Evolutionary conservation across 495 filamentous ascomycete genomes (phyloP).

Genomic region (Hyphodiscus hymeniophilus): DNA sequence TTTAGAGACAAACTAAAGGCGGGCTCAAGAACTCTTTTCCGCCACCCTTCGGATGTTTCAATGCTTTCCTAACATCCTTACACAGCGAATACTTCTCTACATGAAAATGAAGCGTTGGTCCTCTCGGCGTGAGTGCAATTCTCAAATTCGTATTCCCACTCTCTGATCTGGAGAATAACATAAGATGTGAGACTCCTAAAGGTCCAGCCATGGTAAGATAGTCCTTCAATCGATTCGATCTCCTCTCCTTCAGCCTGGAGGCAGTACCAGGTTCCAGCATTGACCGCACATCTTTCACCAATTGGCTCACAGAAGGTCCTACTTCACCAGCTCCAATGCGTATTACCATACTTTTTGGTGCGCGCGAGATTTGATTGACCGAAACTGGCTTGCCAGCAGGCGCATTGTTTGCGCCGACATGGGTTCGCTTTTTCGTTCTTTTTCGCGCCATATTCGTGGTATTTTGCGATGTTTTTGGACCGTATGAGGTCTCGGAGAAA

Average conservation of each 20-base stretch:
- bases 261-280: constrained; percentile 98
- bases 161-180: constrained; percentile 86
- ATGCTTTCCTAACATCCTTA: constrained; percentile 75
- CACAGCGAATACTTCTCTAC: constrained; percentile 95
- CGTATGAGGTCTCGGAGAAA: constrained; percentile 4
- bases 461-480: constrained; percentile 6
- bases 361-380: constrained; percentile 18
- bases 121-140: constrained; percentile 79
- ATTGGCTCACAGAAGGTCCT: constrained; percentile 80
- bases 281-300: constrained; percentile 81
- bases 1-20: constrained; percentile 50
- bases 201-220: constrained; percentile 95
- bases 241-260: constrained; percentile 76
- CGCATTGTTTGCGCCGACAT: constrained; percentile 58
- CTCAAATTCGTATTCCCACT: constrained; percentile 90
- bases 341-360: constrained; percentile 96
- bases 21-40: constrained; percentile 76
- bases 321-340: constrained; percentile 91
- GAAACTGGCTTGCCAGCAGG: constrained; percentile 21
- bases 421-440: constrained; percentile 84
- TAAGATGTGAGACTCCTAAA: constrained; percentile 84
- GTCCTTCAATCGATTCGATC: constrained; percentile 82
- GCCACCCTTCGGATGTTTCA: constrained; percentile 72
- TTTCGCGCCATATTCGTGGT: constrained; percentile 60
- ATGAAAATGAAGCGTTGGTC: constrained; percentile 87